These are phyloP conservation scores for Microsporum canis DNA, from an alignment of 2,329 filamentous ascomycete species.

Conservation along the genomic window DNA sequence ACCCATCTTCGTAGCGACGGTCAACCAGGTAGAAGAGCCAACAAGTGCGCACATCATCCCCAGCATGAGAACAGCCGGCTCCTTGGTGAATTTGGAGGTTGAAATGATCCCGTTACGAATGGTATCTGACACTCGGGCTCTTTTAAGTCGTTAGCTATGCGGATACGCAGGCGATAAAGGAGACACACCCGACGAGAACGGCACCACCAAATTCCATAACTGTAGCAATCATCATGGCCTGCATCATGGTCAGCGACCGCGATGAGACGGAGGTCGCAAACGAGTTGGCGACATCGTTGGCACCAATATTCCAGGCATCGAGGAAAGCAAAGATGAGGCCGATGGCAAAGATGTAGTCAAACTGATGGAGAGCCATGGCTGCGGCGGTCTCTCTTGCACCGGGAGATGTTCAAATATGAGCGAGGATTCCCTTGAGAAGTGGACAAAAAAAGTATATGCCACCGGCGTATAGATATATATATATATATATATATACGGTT, in stretches of 20 bases:
- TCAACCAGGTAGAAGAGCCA: constrained; percentile 30
- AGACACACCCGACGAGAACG: constrained; percentile 36
- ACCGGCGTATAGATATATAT: neutral
- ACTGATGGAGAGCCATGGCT: constrained; percentile 17
- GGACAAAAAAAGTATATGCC: neutral
- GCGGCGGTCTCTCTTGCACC: neutral
- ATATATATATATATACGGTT: neutral
- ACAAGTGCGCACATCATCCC: constrained; percentile 30
- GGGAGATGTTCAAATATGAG: neutral
- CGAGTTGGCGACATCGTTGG: constrained; percentile 45
- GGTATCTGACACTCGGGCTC: constrained; percentile 32
- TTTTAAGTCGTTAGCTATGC: neutral
- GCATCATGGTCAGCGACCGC: constrained; percentile 41
- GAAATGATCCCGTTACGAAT: constrained; percentile 37
- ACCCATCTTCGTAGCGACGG: constrained; percentile 26
- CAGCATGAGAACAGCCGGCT: constrained; percentile 29
- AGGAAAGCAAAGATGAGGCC: constrained; percentile 29
- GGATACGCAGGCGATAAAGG: neutral
- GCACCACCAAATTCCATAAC: constrained; percentile 44
- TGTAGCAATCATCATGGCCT: constrained; percentile 40
- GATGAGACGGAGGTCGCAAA: constrained; percentile 45
- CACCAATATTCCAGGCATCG: constrained; percentile 28
- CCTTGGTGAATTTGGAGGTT: constrained; percentile 27
- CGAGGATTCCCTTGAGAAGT: neutral
- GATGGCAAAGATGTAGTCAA: constrained; percentile 34